Percentiles rank a stretch among this genome's conserved stretches.
Conservation (phyloP, 129 eudicot species). For the Arctium lappa region DNA sequence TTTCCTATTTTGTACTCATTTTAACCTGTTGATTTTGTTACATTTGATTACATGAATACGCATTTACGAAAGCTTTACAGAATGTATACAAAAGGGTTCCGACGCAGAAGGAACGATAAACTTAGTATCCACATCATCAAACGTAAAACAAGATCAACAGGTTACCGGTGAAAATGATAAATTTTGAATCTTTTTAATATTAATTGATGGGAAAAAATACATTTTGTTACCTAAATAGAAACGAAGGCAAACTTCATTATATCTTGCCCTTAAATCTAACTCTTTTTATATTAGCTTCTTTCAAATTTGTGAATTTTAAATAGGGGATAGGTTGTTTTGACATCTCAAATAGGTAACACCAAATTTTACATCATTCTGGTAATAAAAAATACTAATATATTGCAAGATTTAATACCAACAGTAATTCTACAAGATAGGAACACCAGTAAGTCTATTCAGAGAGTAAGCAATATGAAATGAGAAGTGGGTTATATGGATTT, state of each 20-base stretch:
- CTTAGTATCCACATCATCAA: neutral
- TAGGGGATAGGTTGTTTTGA: neutral
- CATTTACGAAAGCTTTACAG: neutral
- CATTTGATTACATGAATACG: neutral
- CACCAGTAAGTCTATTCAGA: neutral
- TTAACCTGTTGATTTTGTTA: neutral
- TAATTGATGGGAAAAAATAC: too few relatives aligned
- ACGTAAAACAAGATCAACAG: neutral
- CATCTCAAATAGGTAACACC: neutral
- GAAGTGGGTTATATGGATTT: neutral
- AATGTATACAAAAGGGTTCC: too few relatives aligned
- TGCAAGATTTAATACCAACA: neutral
- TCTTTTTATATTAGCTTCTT: neutral
- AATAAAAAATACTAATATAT: too few relatives aligned
- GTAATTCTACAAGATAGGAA: neutral
- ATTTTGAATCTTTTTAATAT: too few relatives aligned
- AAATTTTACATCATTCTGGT: too few relatives aligned
- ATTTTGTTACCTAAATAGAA: too few relatives aligned
- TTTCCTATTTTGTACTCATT: too few relatives aligned
- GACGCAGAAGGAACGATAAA: neutral
- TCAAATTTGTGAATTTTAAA: neutral
- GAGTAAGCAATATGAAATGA: constrained; percentile 7
- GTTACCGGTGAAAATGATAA: too few relatives aligned
- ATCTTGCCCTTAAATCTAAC: too few relatives aligned
- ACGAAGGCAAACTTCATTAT: neutral